Base-by-base conservation (phyloP, 1,284 basidiomycete species). In the Pascua sp. region DNA sequence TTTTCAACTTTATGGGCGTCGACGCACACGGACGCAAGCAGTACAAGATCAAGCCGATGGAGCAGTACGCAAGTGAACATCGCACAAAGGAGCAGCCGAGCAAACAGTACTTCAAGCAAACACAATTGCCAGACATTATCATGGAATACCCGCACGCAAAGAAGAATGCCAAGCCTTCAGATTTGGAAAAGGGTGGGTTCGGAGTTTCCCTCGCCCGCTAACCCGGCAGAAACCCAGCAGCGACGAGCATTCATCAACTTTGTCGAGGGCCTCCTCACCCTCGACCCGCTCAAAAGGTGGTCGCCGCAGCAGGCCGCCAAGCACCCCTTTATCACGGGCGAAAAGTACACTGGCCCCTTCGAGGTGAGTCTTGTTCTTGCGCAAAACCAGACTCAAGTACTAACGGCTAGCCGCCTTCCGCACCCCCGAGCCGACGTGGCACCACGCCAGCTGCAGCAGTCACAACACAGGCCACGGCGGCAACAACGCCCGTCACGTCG, bases 71-170 rank as follows among this genome's bases (percentile, higher is more conserved):
- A 8, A 84, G 88, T 48, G 95, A 98, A 77, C 93, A 96, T 77
- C 90, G 90, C 61, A 89, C 89, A 10, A 89, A 93, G 66, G 95
- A 99, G 75, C 93, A 96, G 73, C 93, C 94, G 0, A 93, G 91
- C 67, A 98, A 98, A 77, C 93, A 97, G 77, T 99, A 98, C 77
- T 98, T 99, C 82, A 92, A 93, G 75, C 91, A 93, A 44, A 91
- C 86, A 15, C 89, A 91, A 17, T 79, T 99, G 49, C 91, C 90
- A 5, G 95, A 99, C 60, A 96, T 98, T 69, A 89, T 99, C 76
- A 92, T 92, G 76, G 90, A 89, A 56, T 94, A 96, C 55, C 92
- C 94, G 17, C 87, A 95, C 82, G 87, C 91, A 17, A 79, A 83
- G 55, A 83, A 86, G 67, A 86, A 86, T 52, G 83, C 90, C 62